Evolutionary conservation across 768 basidiomycete species (phyloP), one percentile per base, ranked within the genome.

Genomic region (Tylopilus sp.): DNA sequence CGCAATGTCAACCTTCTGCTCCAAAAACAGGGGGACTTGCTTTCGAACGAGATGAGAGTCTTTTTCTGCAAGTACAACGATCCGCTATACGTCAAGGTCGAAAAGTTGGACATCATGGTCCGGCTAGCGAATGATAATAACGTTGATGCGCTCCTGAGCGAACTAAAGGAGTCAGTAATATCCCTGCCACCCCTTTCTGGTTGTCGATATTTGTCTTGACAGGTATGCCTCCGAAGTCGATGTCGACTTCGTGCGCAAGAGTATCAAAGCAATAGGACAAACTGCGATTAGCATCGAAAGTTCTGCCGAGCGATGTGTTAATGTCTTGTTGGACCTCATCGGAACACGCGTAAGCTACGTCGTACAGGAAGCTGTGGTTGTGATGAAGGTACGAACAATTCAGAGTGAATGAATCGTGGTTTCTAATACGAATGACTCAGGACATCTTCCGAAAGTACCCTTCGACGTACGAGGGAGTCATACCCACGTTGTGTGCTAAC

Each of bases 41-140:
- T 99, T 10, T 83, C 87, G 8, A 97, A 90, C 71, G 96, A 99
- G 71, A 95, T 99, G 92, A 82, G 95, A 41, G 97, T 99, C 19
- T 99, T 99, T 71, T 99, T 98, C 78, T 98, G 96, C 84, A 99
- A 99, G 71, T 98, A 99, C 74, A 98, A 98, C 65, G 96, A 99
- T 65, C 96, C 96, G 6, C 74, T 96, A n/a, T 99, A 98, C 64
- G 95, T 98, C 69, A 99, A 99, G 71, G 83, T 98, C 48, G 97
- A 98, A 71, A 98, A 99, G 72, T 74, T 99, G 59, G 97, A 98
- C 62, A 97, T 98, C 67, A 99, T 99, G 97, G 90, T 98, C 46
- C 80, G 92, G 50, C 74, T 99, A 51, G 94, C 92, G 13, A 81
- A 78, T 21, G 96, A 98, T 56, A 85, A 82, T 70, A 99, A 98